A percentile compares a stretch with the other conserved stretches of the same genome.
These are phyloP conservation scores for Phytopythium chamaehyphon DNA, from an alignment of 352 stramenopile genomes.

Conservation along the genomic window DNA sequence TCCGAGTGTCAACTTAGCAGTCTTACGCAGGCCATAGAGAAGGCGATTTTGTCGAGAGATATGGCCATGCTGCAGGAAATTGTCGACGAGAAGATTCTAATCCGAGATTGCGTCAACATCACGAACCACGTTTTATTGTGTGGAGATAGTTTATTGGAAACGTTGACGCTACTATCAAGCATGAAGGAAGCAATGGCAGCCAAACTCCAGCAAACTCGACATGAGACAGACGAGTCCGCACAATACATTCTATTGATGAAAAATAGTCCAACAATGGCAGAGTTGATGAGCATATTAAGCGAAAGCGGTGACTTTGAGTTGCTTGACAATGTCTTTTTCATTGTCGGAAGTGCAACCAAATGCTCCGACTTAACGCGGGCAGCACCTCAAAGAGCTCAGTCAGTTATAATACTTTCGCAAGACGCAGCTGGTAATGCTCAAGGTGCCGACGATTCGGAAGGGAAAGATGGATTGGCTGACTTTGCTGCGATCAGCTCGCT, in stretches of 20 bases:
- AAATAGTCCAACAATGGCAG: slow-evolving; percentile 19
- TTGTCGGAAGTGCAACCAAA: slow-evolving; percentile 22
- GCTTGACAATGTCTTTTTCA: slow-evolving; percentile 25
- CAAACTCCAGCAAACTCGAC: not conserved
- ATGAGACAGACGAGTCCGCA: not conserved
- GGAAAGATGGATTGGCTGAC: slow-evolving; percentile 26
- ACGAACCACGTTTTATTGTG: slow-evolving; percentile 30
- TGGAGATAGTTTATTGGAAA: not conserved
- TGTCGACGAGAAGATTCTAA: too few relatives aligned
- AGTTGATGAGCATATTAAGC: slow-evolving; percentile 16
- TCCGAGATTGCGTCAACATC: too few relatives aligned
- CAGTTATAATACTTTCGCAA: slow-evolving; percentile 29
- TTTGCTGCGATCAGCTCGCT: slow-evolving; percentile 38
- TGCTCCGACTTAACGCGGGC: slow-evolving; percentile 23
- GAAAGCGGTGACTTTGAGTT: slow-evolving; percentile 11
- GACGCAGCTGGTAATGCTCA: slow-evolving; percentile 10
- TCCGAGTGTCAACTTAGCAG: too few relatives aligned
- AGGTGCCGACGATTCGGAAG: slow-evolving; percentile 8
- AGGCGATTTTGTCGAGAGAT: too few relatives aligned
- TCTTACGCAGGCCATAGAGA: too few relatives aligned
- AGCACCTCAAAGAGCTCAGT: slow-evolving; percentile 17
- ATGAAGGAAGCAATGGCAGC: not conserved
- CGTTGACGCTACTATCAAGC: not conserved
- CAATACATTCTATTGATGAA: slow-evolving; percentile 14
- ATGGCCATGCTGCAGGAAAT: too few relatives aligned